These are phyloP conservation scores for Meyerozyma guilliermondii DNA, from an alignment of 1,139 yeast genomes.

Conservation along the genomic window DNA sequence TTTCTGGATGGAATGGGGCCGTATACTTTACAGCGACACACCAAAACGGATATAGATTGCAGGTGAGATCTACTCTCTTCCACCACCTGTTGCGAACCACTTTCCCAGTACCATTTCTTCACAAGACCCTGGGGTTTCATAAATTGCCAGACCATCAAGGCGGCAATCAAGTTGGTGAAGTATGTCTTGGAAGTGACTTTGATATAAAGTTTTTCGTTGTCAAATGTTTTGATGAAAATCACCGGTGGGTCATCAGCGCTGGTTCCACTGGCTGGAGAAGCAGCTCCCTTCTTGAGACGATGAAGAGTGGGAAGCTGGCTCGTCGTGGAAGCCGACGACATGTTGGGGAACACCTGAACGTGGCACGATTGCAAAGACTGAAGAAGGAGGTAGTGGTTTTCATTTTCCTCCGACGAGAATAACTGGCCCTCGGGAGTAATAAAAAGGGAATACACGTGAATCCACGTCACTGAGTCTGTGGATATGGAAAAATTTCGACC, in stretches of 20 bases:
- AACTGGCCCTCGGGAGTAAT: conserved; percentile 36
- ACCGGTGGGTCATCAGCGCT: conserved; percentile 34
- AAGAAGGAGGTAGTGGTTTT: conserved; percentile 29
- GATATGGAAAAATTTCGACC: conserved; percentile 34
- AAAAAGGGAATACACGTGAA: conserved; percentile 25
- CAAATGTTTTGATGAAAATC: conserved; percentile 42
- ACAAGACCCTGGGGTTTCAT: conserved; percentile 53
- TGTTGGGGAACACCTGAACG: conserved; percentile 32
- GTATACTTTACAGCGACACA: conserved; percentile 60
- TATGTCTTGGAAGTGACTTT: conserved; percentile 37
- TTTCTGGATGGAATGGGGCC: conserved; percentile 52
- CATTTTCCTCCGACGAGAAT: conserved; percentile 30
- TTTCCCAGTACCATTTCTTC: conserved; percentile 50
- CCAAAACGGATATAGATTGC: conserved; percentile 42
- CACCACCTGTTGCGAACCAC: conserved; percentile 15
- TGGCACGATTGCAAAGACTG: conserved; percentile 38
- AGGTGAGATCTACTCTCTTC: conserved; percentile 4
- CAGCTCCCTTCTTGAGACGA: not conserved
- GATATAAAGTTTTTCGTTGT: conserved; percentile 44
- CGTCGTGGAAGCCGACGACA: conserved; percentile 8
- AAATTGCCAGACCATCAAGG: conserved; percentile 61
- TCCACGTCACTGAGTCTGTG: conserved; percentile 37
- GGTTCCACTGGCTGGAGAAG: not conserved
- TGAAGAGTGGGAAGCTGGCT: not conserved
- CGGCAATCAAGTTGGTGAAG: conserved; percentile 46